These are phyloP conservation scores for Carex pumila DNA, from an alignment of 176 grass and related monocot genomes.

Conservation along the genomic window DNA sequence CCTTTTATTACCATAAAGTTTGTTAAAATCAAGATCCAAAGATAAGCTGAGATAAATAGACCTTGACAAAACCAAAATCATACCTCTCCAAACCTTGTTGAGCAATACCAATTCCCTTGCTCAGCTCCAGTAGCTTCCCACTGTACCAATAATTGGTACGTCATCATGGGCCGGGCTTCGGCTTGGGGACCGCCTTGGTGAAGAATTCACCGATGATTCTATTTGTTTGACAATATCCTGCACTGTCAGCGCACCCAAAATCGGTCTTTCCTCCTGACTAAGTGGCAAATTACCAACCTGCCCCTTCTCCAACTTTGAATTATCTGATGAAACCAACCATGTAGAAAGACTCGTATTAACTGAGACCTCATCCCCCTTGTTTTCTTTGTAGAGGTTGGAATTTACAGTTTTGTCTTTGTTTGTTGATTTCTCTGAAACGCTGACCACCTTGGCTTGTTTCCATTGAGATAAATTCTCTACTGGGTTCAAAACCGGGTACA, in stretches of 20 bases:
- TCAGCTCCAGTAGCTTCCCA: constrained; percentile 75
- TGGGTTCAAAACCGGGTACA: constrained; percentile 47
- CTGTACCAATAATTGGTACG: constrained; percentile 78
- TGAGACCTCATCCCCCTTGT: constrained; percentile 58
- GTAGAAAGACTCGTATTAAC: constrained; percentile 89
- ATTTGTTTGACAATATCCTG: constrained; percentile 50
- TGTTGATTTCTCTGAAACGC: constrained; percentile 19
- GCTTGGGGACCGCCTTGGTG: constrained; percentile 58
- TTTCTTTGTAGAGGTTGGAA: constrained; percentile 52
- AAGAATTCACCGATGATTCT: constrained; percentile 62
- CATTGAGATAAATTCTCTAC: constrained; percentile 66
- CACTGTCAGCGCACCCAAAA: constrained; percentile 79
- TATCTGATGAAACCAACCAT: constrained; percentile 60
- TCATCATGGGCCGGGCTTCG: constrained; percentile 64
- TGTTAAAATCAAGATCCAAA: not conserved
- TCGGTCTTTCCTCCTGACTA: constrained; percentile 71
- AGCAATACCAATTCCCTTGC: constrained; percentile 17
- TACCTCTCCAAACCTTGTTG: constrained; percentile 23
- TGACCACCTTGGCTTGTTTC: constrained; percentile 59
- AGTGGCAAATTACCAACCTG: constrained; percentile 40
- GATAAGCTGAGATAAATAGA: not conserved
- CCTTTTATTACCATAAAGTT: not conserved
- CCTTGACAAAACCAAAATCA: not conserved
- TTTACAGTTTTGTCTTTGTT: not conserved
- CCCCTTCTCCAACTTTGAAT: constrained; percentile 38